Percentiles rank a stretch among this genome's conserved stretches.
Conservation (phyloP, 805 yeast genomes). For the Yarrowia keelungensis region DNA sequence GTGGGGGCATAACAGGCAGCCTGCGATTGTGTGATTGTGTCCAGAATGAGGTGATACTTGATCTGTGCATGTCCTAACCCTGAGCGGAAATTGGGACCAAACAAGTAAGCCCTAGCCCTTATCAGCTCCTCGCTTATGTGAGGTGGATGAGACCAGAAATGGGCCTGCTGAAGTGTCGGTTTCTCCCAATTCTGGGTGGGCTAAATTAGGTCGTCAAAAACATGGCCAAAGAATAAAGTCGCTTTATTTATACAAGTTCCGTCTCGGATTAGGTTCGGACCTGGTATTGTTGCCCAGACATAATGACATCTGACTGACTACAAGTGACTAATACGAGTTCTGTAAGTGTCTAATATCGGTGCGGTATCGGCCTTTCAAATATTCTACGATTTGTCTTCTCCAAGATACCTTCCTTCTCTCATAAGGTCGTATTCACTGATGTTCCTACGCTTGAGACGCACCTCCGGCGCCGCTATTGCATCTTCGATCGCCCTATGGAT, state of each 20-base stretch:
- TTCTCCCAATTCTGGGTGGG: no score
- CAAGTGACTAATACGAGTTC: background rate
- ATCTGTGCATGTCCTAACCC: conserved; percentile 9
- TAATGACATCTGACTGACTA: background rate
- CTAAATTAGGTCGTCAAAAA: no score
- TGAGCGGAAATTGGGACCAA: no score
- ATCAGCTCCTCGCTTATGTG: background rate
- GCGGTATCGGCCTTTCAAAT: no score
- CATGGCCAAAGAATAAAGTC: no score
- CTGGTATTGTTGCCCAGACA: background rate
- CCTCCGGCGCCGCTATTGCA: background rate
- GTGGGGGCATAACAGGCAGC: conserved; percentile 11
- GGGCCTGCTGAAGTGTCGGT: no score
- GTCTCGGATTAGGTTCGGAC: background rate
- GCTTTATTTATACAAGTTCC: background rate
- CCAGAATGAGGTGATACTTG: conserved; percentile 17
- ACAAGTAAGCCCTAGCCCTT: background rate
- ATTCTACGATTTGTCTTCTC: no score
- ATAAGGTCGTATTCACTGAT: background rate
- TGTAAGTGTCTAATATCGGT: no score
- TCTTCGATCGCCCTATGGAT: background rate
- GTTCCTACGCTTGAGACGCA: conserved; percentile 1
- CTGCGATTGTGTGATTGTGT: conserved; percentile 4
- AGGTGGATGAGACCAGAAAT: no score
- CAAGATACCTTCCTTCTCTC: no score